Evolutionary conservation across 306 rosid genomes (phyloP).

Genomic region (Malus domestica): DNA sequence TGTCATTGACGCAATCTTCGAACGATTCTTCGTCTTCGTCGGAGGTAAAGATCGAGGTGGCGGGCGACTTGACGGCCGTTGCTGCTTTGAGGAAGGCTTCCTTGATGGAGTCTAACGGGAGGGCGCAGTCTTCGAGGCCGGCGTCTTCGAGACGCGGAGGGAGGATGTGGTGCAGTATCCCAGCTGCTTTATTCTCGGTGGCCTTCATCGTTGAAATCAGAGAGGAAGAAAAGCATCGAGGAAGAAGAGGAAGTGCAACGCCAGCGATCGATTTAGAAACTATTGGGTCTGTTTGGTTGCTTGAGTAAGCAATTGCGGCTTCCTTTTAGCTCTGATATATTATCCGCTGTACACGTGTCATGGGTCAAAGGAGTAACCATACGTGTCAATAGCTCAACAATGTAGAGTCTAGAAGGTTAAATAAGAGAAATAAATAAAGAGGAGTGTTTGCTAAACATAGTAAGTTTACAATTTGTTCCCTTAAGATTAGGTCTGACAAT

Average conservation of each 20-base stretch:
- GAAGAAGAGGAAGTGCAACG: too few species aligned
- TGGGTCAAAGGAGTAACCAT: neutral
- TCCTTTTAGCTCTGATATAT: neutral
- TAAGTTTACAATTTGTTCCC: too few species aligned
- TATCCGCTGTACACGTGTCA: neutral
- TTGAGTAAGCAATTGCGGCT: neutral
- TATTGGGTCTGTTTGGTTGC: neutral
- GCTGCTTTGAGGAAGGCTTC: slow-evolving; percentile 81
- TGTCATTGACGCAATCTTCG: slow-evolving; percentile 32
- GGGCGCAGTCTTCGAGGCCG: slow-evolving; percentile 82
- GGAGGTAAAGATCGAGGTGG: slow-evolving; percentile 31
- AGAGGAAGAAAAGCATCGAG: neutral
- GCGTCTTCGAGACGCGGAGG: slow-evolving; percentile 91
- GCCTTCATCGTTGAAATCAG: slow-evolving; percentile 35
- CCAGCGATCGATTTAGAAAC: too few species aligned
- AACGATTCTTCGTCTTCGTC: slow-evolving; percentile 20
- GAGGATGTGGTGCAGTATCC: slow-evolving; percentile 37
- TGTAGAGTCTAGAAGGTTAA: too few species aligned
- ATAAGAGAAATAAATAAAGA: too few species aligned
- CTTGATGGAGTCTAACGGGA: slow-evolving; percentile 61
- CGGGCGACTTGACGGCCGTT: slow-evolving; percentile 46
- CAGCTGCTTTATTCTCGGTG: slow-evolving; percentile 20
- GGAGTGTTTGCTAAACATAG: too few species aligned
- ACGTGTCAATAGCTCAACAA: neutral
- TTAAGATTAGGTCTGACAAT: too few species aligned